phyloP scores from a whole-genome alignment of 75 land plant species.

The Cunninghamia lanceolata region DNA sequence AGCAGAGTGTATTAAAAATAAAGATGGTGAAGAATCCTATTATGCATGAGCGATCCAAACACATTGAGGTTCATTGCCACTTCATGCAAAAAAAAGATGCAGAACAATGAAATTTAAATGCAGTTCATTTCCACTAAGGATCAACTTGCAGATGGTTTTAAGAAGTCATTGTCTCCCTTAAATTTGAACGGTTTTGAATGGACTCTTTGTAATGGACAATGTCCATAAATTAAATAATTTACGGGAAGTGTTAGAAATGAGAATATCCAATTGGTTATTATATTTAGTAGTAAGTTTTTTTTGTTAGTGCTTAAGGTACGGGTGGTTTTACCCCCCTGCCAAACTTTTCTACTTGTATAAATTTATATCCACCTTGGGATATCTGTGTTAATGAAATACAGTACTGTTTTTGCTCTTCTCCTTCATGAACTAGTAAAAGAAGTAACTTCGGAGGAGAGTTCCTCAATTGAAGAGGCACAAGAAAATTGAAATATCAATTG shows the following conservation, averaged over 20 bases:
- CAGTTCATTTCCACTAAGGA: background rate
- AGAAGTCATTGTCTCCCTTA: background rate
- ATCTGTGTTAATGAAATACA: too few relatives aligned
- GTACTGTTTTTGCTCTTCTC: too few relatives aligned
- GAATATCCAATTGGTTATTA: too few relatives aligned
- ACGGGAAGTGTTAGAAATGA: too few relatives aligned
- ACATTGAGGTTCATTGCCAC: conserved; percentile 30
- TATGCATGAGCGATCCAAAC: conserved; percentile 30
- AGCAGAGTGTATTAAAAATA: background rate
- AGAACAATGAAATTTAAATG: background rate
- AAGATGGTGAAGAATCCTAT: conserved; percentile 5
- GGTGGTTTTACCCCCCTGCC: too few relatives aligned
- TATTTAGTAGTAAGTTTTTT: too few relatives aligned
- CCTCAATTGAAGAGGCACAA: too few relatives aligned
- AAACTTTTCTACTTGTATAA: too few relatives aligned
- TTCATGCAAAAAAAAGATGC: conserved; percentile 14
- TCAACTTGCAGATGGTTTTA: background rate
- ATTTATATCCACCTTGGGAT: too few relatives aligned
- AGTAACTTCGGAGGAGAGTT: background rate
- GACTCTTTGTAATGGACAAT: background rate
- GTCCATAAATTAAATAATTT: background rate
- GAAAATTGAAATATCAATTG: too few relatives aligned
- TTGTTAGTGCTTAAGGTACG: too few relatives aligned
- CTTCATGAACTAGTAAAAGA: background rate
- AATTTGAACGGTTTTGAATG: background rate